Base-by-base conservation (phyloP, 768 basidiomycete genomes). In the Scleroderma bovista region DNA sequence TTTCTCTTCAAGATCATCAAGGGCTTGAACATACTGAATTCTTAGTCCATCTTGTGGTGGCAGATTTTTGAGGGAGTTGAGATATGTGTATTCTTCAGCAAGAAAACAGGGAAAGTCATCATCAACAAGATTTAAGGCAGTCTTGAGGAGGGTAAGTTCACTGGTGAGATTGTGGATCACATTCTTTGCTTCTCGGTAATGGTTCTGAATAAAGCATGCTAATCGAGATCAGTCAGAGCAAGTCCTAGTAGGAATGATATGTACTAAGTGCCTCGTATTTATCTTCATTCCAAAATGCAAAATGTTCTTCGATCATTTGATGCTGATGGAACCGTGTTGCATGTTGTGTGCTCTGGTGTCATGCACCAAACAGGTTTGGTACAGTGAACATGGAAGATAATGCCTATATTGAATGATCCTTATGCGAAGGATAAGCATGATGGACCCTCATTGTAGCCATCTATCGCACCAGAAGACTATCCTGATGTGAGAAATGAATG, bases 121-220 rank as follows among this genome's bases (percentile, higher is more conserved):
- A 29, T 29, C 9, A 9, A 9, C 9, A 5, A 29, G 9, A 4
- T 29, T 29, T 20, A 38, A n/a, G 10, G n/a, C 4, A 7, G 6
- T n/a, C 20, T 38, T 38, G 15, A 38, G 37, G 20, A 38, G 16
- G 9, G n/a, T n/a, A 17, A 38, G 37, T 20, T 38, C 16, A 5
- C n/a, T 17, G 10, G n/a, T 38, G 2, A 38, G 37, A n/a, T 9
- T 17, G n/a, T 6, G 4, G 5, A 38, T 8, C 17, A n/a, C 16
- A n/a, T 17, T 13, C 4, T 6, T 37, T 17, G 36, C 36, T 24
- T 50, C 48, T 10, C 29, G 32, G n/a, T 50, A 50, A 29, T 50
- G 49, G 29, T 50, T 47, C 10, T n/a, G 22, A 20, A 51, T 13
- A 17, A 50, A 50, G 24, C 24, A 44, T 23, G 33, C 29, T 44